A percentile compares a stretch with the other conserved stretches of the same genome.
phyloP scores from a whole-genome alignment of 1,284 basidiomycete species.

The Grifola frondosa region DNA sequence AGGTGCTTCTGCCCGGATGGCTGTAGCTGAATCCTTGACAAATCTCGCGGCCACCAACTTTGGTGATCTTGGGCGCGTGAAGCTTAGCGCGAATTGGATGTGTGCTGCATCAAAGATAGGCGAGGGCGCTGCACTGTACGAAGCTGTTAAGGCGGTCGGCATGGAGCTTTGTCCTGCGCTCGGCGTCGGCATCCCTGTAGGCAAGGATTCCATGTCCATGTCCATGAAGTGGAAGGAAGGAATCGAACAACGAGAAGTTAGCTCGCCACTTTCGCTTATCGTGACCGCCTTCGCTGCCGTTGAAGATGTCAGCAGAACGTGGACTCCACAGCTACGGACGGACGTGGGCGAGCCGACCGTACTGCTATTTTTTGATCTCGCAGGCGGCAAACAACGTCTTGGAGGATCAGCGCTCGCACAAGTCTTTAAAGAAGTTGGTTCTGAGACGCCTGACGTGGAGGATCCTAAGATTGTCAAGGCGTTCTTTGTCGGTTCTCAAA shows the following conservation, averaged over 20 bases:
- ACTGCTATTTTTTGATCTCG: conserved; percentile 90
- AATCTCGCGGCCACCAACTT: conserved; percentile 88
- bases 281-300: conserved; percentile 95
- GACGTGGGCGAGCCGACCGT: conserved; percentile 66
- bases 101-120: conserved; percentile 89
- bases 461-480: conserved; percentile 75
- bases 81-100: conserved; percentile 99
- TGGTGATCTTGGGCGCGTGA: conserved; percentile 72
- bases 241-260: conserved; percentile 76
- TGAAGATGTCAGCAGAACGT: conserved; percentile 76
- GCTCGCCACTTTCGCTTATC: conserved; percentile 88
- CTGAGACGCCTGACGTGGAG: conserved; percentile 89
- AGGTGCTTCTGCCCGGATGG: conserved; percentile 93
- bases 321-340: conserved; percentile 88
- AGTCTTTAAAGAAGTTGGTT: conserved; percentile 91
- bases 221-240: conserved; percentile 88
- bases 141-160: conserved; percentile 91
- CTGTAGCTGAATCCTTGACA: conserved; percentile 91
- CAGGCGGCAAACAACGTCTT: conserved; percentile 78
- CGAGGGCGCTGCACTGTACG: conserved; percentile 90
- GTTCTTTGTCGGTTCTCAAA: conserved; percentile 85
- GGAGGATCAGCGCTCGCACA: conserved; percentile 97
- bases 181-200: conserved; percentile 93
- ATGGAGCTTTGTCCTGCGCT: conserved; percentile 94
- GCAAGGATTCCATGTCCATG: conserved; percentile 99